Evolutionary conservation across 768 basidiomycete genomes (phyloP), one percentile per base, ranked within the genome.

Genomic region (Mycena capillaripes): DNA sequence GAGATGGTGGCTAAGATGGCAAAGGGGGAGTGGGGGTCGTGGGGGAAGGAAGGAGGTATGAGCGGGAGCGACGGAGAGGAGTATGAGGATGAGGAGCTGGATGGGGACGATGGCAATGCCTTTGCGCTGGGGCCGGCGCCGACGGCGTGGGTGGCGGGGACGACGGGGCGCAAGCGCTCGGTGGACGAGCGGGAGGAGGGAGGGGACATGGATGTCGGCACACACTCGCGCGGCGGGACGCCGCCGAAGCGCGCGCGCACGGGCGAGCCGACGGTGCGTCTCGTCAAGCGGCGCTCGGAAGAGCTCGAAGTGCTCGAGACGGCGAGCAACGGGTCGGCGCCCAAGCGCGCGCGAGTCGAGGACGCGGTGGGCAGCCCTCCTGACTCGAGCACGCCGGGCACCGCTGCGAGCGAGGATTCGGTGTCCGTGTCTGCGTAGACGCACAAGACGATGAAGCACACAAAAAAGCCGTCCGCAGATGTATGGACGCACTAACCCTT

Each of bases 151-250:
- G 25, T 50, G 10, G 48, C n/a, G 48, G 50, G 14, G 25, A 14
- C 25, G 23, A 23, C 30, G 53, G 56, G 48, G 62, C 52, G 66
- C 23, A 78, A 81, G 79, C 25, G 81, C 44, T 79, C 77, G 1
- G 76, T 75, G 30, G 79, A 82, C 29, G 84, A 82, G 60, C 80
- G 82, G 5, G 81, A 81, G 53, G 79, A 78, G 48, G 80, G 76
- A 25, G 50, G 50, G 25, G 50, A 52, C 2, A 17, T 11, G 42
- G 16, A 44, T 12, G 34, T 17, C 42, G 14, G 19, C 16, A 44
- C 42, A 19, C 14, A 44, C 16, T 36, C 42, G 19, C 42, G 14
- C 17, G 42, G 42, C 16, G 10, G 42, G 42, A 44, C 42, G 42
- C 42, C 42, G 42, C 42, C 42, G 7, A 44, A 61, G 44, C 60